Conservation (phyloP, 495 filamentous ascomycete genomes). For the Aspergillus olivimuriae region DNA sequence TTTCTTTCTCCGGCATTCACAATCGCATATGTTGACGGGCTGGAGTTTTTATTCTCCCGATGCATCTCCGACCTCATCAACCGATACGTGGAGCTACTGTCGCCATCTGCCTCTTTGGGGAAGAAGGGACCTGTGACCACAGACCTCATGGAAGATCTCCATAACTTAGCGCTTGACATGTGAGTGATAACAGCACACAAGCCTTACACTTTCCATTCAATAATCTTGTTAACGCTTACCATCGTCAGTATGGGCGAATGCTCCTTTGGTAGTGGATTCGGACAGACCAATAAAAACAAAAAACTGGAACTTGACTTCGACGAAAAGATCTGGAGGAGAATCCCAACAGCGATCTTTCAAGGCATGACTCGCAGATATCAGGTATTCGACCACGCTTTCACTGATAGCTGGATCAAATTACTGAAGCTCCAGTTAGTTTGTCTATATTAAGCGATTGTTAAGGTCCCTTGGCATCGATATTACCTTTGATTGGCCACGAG, state of each 20-base stretch:
- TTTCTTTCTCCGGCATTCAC: too few relatives aligned
- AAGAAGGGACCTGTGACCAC: background rate
- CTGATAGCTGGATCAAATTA: background rate
- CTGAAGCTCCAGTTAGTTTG: background rate
- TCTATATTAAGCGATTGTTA: background rate
- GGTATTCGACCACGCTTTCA: background rate
- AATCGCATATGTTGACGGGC: slow-evolving; percentile 1
- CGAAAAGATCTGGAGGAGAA: background rate
- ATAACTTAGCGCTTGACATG: background rate
- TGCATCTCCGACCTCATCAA: too few relatives aligned
- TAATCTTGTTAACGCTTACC: background rate
- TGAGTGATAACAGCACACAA: too few relatives aligned
- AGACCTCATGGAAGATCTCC: background rate
- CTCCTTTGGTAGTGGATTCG: slow-evolving; percentile 4
- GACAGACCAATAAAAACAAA: background rate
- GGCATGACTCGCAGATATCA: background rate
- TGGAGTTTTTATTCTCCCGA: background rate
- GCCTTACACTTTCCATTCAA: background rate
- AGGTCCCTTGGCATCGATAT: too few relatives aligned
- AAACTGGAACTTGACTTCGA: background rate
- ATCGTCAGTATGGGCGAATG: slow-evolving; percentile 2
- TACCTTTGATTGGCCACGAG: too few relatives aligned
- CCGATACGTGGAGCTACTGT: too few relatives aligned
- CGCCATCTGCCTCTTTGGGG: background rate
- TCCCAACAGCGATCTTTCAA: background rate